Conservation (phyloP, 148 eudicot species). For the Cornus kousa region DNA sequence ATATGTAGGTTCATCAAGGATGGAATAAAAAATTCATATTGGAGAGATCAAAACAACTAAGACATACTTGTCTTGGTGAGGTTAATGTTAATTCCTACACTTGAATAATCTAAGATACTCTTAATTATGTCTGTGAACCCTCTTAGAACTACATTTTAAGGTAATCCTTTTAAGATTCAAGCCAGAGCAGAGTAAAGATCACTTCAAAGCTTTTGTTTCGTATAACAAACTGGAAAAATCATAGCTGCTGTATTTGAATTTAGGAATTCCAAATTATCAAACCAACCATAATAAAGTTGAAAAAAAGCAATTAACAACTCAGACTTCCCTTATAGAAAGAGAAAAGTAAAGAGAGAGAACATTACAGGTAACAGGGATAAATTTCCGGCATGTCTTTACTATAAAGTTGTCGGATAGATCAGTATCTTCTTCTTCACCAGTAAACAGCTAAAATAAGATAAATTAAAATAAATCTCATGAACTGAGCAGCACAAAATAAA, state of each 20-base stretch:
- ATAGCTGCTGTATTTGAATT: background rate
- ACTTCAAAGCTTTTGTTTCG: background rate
- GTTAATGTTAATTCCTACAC: background rate
- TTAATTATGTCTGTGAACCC: background rate
- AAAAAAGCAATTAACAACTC: background rate
- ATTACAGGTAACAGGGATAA: constrained; percentile 92
- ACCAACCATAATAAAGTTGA: background rate
- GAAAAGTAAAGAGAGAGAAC: constrained; percentile 16
- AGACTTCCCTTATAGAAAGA: background rate
- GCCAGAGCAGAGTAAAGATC: background rate
- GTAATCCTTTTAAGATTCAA: background rate
- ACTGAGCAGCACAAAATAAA: background rate
- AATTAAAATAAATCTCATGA: background rate
- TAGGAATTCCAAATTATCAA: constrained; percentile 7
- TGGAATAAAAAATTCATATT: background rate
- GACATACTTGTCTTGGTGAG: background rate
- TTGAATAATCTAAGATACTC: background rate
- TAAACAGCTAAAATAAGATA: constrained; percentile 37
- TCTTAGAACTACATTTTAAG: background rate
- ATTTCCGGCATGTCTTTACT: constrained; percentile 89
- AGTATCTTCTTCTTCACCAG: constrained; percentile 72
- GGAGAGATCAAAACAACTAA: no score
- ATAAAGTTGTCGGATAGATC: constrained; percentile 89
- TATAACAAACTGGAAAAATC: background rate
- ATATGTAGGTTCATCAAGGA: background rate